A percentile compares a stretch with the other conserved stretches of the same genome.
Conservation (phyloP, 1,139 yeast genomes). For the Pichia sp. region DNA sequence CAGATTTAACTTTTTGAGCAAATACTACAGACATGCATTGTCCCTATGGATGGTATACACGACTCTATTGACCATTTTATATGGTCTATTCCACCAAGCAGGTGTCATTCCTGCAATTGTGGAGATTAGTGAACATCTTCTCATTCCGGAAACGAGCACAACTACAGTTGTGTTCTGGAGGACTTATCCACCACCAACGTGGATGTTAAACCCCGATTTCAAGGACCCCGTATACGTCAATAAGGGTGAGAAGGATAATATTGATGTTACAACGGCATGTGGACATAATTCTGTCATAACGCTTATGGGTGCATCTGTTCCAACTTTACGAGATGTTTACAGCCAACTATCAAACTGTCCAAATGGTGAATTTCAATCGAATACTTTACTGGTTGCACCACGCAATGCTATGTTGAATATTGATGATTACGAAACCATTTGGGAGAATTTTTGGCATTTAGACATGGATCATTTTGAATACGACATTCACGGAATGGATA, state of each 20-base stretch:
- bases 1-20: neutral
- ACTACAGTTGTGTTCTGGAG: slow-evolving; percentile 76
- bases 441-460: slow-evolving; percentile 43
- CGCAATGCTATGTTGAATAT: slow-evolving; percentile 19
- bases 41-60: slow-evolving; percentile 64
- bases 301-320: slow-evolving; percentile 47
- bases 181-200: slow-evolving; percentile 88
- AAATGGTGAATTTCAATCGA: slow-evolving; percentile 5
- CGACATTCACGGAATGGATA: slow-evolving; percentile 28
- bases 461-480: slow-evolving; percentile 68
- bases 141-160: neutral
- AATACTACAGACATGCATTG: slow-evolving; percentile 2
- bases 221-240: neutral
- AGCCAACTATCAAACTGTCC: slow-evolving; percentile 9
- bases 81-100: slow-evolving; percentile 86
- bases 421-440: slow-evolving; percentile 21
- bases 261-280: neutral
- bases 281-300: slow-evolving; percentile 31
- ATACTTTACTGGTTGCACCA: slow-evolving; percentile 21
- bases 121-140: slow-evolving; percentile 22
- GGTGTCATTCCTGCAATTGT: slow-evolving; percentile 72
- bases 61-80: slow-evolving; percentile 45
- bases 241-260: neutral
- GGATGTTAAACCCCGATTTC: slow-evolving; percentile 42
- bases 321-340: slow-evolving; percentile 21